Base-by-base conservation (phyloP, 352 stramenopile species). In the Globisporangium middletonii region DNA sequence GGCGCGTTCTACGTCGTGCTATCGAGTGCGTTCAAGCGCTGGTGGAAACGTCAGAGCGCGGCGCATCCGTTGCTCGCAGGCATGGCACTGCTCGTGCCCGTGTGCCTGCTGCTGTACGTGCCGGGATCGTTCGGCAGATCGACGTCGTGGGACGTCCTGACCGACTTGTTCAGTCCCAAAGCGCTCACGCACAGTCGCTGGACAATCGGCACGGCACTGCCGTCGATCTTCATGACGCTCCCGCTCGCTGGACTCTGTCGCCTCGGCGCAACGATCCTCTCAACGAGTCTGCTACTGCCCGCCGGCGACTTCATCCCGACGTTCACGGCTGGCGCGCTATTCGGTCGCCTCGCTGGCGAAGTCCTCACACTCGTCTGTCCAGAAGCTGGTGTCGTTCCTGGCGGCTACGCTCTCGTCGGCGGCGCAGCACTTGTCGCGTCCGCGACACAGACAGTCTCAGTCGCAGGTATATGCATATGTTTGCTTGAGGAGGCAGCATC, bases 381-480 rank as follows among this genome's bases (percentile, higher is more conserved):
- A 0, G 18, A 57, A 9, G 51, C 38, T 33, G 51, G 55, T 18
- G 73, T 91, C 42, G 55, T 82, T 1, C 66, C 81, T 2, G 82
- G 82, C 6, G 78, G 76, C 27, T 93, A 92, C 56, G 81, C 83
- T 4, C 56, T 93, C 12, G 77, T 78, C 4, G 81, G 82, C 35
- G 83, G 69, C 6, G 81, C 80, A 11, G 69, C 75, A 4, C 77
- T 93, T 27, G 72, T 80, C n/a, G 78, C 70, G 3, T 62, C 76
- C 1, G 72, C 66, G 4, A 92, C 83, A 16, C 77, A 87, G 52
- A 88, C 83, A 3, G 69, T 89, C 9, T 90, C 79, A 0, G 75
- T 86, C 15, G 83, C 83, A 62, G 63, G 63, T 69, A 44, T 23
- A 23, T 23, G 23, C 23, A 23, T 23, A 23, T 27, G 52, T 44